Evolutionary conservation across 2,329 filamentous ascomycete genomes (phyloP).

Genomic region (Apiospora aurea): DNA sequence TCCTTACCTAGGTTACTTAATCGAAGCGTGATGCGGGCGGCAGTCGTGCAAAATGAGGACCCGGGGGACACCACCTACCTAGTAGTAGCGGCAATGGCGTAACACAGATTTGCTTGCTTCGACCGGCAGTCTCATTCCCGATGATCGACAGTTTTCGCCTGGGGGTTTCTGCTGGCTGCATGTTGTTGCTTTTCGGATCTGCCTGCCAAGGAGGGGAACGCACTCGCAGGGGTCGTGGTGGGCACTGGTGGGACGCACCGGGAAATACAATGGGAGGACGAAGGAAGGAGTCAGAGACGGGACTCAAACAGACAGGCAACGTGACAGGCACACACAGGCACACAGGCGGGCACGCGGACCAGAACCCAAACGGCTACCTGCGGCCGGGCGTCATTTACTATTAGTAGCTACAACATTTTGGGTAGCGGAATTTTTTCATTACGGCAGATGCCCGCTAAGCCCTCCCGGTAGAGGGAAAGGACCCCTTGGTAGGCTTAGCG

Average conservation of each 20-base stretch:
- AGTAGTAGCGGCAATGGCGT: constrained; percentile 16
- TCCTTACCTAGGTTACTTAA: not conserved
- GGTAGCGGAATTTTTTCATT: not conserved
- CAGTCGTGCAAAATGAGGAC: not conserved
- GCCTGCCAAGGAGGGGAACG: constrained; percentile 4
- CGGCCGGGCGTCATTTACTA: not conserved
- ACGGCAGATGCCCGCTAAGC: not conserved
- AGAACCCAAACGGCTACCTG: not conserved
- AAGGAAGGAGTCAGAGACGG: not conserved
- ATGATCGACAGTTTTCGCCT: constrained; percentile 6
- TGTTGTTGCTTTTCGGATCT: constrained; percentile 15
- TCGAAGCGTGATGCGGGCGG: not conserved
- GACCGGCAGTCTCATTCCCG: constrained; percentile 18
- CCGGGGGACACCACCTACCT: not conserved
- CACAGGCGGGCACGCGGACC: too few relatives aligned
- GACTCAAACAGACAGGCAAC: not conserved
- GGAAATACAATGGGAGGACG: not conserved
- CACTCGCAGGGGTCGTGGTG: constrained; percentile 4
- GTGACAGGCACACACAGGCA: not conserved
- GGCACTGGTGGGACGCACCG: not conserved
- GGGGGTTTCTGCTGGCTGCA: not conserved
- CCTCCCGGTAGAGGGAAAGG: not conserved
- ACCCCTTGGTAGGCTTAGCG: constrained; percentile 13
- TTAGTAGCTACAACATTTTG: not conserved
- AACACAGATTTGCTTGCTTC: not conserved